Evolutionary conservation across 805 yeast genomes (phyloP), one percentile per base, ranked within the genome.

Genomic region (Monosporozyma aerobia): DNA sequence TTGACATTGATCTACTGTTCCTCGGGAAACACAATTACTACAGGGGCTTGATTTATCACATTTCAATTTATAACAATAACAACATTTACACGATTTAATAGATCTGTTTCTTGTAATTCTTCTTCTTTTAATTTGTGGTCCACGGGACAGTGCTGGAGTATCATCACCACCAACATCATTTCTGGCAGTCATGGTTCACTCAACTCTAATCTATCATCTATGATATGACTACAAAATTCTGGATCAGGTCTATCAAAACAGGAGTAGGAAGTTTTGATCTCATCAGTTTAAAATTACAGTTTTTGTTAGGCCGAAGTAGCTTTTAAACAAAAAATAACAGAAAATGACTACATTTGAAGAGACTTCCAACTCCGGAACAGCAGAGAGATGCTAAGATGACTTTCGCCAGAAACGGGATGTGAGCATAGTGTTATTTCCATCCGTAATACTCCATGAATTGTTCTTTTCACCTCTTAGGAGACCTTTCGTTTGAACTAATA

Each of bases 31-130:
- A 41, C 69, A 64, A 13, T 57, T 60, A 3, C 59, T 53, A 47
- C 69, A 64, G 0, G 69, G 68, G 5, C 29, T 35, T 4, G 47
- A 53, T 37, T 57, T 61, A 49, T 62, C 56, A 51, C 68, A 64
- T 50, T 58, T 59, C 33, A 63, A 50, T 55, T 64, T 64, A 48
- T 59, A 65, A 6, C 53, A 52, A 52, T 64, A 64, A 44, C 69
- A 64, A 47, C 59, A 60, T 33, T 52, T 50, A 48, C 69, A 64
- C 8, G 67, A 56, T 41, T 58, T 63, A 30, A 64, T 64, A 13
- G 44, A 46, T 47, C 68, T 55, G n/a, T 53, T 60, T 40, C 69
- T 59, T 30, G 56, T 62, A 35, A 63, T 64, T 16, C 27, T 47
- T n/a, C 44, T 48, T 9, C 14, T 22, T 19, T 33, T 47, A 19